Conservation (phyloP, 345 rosid genomes). For the Brassica rapa region DNA sequence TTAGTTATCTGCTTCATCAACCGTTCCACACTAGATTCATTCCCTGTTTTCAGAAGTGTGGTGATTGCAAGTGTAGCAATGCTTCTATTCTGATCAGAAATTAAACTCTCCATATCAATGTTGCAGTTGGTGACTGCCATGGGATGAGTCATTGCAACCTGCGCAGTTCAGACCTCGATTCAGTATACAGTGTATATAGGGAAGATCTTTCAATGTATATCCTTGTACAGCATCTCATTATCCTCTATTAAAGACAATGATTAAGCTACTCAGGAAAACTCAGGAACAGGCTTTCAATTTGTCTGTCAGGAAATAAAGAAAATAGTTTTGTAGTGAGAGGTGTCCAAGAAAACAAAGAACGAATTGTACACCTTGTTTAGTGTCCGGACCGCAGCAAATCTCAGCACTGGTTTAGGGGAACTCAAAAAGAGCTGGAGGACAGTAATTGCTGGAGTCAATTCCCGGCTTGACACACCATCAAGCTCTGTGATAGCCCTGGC, state of each 20-base stretch:
- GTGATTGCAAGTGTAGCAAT: conserved; percentile 99
- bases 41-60: conserved; percentile 95
- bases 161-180: conserved; percentile 35
- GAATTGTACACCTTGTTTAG: conserved; percentile 68
- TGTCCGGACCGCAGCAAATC: conserved; percentile 98
- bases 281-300: not conserved
- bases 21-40: conserved; percentile 97
- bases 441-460: conserved; percentile 94
- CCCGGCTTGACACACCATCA: conserved; percentile 87
- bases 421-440: conserved; percentile 96
- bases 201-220: not conserved
- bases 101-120: conserved; percentile 98
- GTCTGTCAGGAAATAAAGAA: not conserved
- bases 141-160: conserved; percentile 99
- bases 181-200: conserved; percentile 8
- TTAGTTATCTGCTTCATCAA: conserved; percentile 98
- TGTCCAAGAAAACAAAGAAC: conserved; percentile 11
- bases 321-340: conserved; percentile 9
- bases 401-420: conserved; percentile 92
- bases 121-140: conserved; percentile 99
- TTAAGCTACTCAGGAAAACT: not conserved
- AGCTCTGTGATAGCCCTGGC: conserved; percentile 99
- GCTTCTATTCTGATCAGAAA: conserved; percentile 98
- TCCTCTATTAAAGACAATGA: conserved; percentile 3
- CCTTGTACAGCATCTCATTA: conserved; percentile 12